These are phyloP conservation scores for Arachnomyces sp. DNA, from an alignment of 2,329 filamentous ascomycete species.

Conservation along the genomic window DNA sequence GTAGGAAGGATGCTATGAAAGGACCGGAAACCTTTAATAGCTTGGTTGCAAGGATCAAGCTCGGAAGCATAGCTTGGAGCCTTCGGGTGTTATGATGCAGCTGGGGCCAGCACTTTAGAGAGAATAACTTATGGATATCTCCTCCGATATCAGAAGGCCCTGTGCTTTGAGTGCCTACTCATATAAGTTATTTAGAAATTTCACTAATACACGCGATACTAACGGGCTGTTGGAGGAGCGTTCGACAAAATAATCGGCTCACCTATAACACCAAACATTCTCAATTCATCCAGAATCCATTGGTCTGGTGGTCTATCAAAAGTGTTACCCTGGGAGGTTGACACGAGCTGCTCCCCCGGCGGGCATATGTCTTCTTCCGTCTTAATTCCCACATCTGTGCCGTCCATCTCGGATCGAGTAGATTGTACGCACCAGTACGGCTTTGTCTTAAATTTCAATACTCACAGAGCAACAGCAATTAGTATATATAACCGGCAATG, in stretches of 20 bases:
- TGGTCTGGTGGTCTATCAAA: constrained; percentile 6
- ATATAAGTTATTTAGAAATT: neutral
- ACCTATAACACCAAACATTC: constrained; percentile 5
- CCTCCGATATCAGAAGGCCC: constrained; percentile 4
- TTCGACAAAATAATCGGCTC: neutral
- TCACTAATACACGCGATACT: no score
- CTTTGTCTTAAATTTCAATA: no score
- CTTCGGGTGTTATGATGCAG: neutral
- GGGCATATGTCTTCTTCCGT: no score
- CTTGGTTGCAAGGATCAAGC: constrained; percentile 7
- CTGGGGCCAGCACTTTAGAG: constrained; percentile 5
- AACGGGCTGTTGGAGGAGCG: no score
- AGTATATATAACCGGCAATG: neutral
- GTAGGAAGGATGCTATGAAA: constrained; percentile 6
- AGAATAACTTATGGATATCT: constrained; percentile 5
- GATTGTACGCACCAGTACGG: no score
- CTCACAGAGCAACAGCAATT: no score
- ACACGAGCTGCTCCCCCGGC: constrained; percentile 2
- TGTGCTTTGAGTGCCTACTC: constrained; percentile 1
- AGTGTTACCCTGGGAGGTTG: constrained; percentile 6
- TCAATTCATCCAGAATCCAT: constrained; percentile 6
- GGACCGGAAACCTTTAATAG: constrained; percentile 6
- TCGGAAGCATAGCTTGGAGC: constrained; percentile 4
- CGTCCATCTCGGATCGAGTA: no score
- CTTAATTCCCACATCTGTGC: no score